Conservation (phyloP, 2,329 filamentous ascomycete genomes). For the Paecilomyces dactylethromorphus region DNA sequence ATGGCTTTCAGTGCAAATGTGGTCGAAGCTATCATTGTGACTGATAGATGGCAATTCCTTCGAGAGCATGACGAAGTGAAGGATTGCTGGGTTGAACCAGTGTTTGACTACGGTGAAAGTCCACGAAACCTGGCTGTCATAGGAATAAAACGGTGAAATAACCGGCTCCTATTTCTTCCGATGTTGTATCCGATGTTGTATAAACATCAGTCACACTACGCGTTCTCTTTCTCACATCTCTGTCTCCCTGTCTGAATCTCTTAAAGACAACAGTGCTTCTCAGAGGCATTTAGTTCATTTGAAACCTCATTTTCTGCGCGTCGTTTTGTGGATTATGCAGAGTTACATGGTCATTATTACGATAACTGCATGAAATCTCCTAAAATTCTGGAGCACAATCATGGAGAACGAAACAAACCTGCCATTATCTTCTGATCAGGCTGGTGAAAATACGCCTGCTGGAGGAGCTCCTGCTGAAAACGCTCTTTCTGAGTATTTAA, state of each 20-base stretch:
- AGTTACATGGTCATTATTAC: background rate
- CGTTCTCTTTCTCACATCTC: background rate
- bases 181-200: background rate
- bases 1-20: constrained; percentile 94
- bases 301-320: background rate
- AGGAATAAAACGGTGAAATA: constrained; percentile 63
- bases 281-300: background rate
- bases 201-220: background rate
- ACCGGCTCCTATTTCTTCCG: background rate
- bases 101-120: constrained; percentile 82
- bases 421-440: background rate
- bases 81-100: constrained; percentile 83
- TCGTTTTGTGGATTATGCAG: background rate
- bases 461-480: background rate
- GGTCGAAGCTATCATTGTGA: constrained; percentile 82
- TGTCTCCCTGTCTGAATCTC: background rate
- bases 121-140: constrained; percentile 91
- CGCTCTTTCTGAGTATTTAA: background rate
- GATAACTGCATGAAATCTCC: background rate
- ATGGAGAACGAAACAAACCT: background rate
- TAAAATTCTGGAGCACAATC: background rate
- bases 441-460: background rate
- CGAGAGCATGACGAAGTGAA: constrained; percentile 68
- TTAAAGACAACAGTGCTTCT: background rate
- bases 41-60: constrained; percentile 83